A percentile compares a stretch with the other conserved stretches of the same genome.
Evolutionary conservation across 75 land plant genomes (phyloP).

Genomic region (Ceratopteris richardii): DNA sequence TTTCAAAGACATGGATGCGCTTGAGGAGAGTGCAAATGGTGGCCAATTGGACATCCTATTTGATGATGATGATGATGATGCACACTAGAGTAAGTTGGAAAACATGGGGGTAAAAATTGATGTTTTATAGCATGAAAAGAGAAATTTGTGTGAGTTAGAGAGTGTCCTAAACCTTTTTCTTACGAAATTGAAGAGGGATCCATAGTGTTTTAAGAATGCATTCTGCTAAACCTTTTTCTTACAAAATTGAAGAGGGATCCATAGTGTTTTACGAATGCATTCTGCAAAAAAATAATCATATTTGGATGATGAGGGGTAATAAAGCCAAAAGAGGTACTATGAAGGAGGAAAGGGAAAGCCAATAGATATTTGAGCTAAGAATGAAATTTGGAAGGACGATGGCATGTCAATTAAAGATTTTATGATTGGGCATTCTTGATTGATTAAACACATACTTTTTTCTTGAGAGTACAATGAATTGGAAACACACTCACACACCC

Average conservation of each 20-base stretch:
- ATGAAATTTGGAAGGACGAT: too few species aligned
- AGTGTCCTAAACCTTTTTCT: not conserved
- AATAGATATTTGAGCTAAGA: too few species aligned
- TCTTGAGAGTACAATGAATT: too few species aligned
- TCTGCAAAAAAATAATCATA: slow-evolving; percentile 5
- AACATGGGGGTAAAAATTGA: not conserved
- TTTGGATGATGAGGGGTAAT: slow-evolving; percentile 5
- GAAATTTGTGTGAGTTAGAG: slow-evolving; percentile 2
- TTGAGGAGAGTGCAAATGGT: not conserved
- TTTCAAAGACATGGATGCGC: not conserved
- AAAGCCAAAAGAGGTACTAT: not conserved
- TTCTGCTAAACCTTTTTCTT: not conserved
- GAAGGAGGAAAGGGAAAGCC: too few species aligned
- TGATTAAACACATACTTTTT: too few species aligned
- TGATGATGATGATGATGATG: not conserved
- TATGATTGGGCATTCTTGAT: too few species aligned
- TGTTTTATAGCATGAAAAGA: not conserved
- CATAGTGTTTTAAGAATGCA: not conserved
- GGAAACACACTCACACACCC: too few species aligned
- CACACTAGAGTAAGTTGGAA: not conserved
- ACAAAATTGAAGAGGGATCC: not conserved
- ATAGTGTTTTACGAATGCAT: not conserved
- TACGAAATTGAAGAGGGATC: not conserved
- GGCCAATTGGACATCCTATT: not conserved
- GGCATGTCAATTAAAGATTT: too few species aligned